A percentile compares a stretch with the other conserved stretches of the same genome.
Evolutionary conservation across 129 eudicot genomes (phyloP).

Genomic region (Chrysanthemum seticuspe): DNA sequence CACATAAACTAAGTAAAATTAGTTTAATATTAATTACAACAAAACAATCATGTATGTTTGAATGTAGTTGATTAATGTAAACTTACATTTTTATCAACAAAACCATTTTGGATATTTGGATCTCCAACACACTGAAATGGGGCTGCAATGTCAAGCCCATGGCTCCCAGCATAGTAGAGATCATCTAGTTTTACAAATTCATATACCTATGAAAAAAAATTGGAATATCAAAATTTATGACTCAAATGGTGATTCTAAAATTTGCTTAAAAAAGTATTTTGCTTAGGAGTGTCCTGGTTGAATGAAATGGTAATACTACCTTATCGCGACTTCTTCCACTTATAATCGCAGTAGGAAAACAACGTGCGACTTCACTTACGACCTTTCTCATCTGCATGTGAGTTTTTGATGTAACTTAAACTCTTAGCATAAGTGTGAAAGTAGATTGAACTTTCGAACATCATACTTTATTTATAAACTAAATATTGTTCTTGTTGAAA

Average conservation of each 20-base stretch:
- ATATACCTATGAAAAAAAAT: slow-evolving; percentile 24
- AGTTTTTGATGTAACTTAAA: no score
- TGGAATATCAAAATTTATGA: no score
- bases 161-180: slow-evolving; percentile 46
- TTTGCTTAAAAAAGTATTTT: neutral
- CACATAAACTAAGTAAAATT: neutral
- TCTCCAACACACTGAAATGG: slow-evolving; percentile 20
- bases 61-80: no score
- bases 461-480: no score
- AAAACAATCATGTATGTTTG: no score
- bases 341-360: slow-evolving; percentile 49
- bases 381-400: slow-evolving; percentile 37
- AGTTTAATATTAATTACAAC: neutral
- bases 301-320: neutral
- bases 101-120: slow-evolving; percentile 12
- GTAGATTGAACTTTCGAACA: no score
- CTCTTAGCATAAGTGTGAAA: no score
- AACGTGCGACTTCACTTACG: slow-evolving; percentile 35
- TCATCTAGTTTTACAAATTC: slow-evolving; percentile 42
- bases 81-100: slow-evolving; percentile 29
- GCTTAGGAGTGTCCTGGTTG: no score
- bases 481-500: no score
- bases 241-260: no score
- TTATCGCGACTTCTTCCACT: slow-evolving; percentile 49
- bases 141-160: slow-evolving; percentile 45